phyloP scores from a whole-genome alignment of 108 stramenopile genomes.

The Fragilaria crotonensis region DNA sequence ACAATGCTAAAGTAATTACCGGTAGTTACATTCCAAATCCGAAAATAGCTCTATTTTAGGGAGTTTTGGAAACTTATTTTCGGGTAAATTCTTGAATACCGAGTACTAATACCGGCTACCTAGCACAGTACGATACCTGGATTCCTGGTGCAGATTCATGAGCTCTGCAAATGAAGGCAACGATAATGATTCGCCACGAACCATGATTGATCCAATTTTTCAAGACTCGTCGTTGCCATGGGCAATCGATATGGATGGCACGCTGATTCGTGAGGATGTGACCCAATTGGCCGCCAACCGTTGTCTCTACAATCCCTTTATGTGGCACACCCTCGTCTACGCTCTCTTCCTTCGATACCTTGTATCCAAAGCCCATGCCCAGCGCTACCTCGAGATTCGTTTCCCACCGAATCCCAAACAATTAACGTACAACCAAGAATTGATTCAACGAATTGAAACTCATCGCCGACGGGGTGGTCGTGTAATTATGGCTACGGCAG shows the following conservation, averaged over 20 bases:
- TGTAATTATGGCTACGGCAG: neutral
- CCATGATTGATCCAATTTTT: neutral
- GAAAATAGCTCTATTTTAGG: too few species aligned
- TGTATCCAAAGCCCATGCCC: neutral
- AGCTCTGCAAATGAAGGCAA: too few species aligned
- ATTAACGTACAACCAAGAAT: neutral
- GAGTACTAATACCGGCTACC: too few species aligned
- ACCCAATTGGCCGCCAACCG: neutral
- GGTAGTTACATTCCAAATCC: too few species aligned
- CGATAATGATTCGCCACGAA: too few species aligned
- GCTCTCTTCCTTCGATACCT: neutral
- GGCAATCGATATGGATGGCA: conserved; percentile 10
- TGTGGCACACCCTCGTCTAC: neutral
- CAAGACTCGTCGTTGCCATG: neutral
- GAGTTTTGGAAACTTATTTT: too few species aligned
- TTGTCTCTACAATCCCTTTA: neutral
- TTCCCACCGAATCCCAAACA: neutral
- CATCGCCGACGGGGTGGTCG: neutral
- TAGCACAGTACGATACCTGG: too few species aligned
- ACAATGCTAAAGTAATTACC: too few species aligned
- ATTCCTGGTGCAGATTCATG: too few species aligned
- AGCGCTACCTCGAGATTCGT: neutral
- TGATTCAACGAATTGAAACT: neutral
- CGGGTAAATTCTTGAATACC: too few species aligned
- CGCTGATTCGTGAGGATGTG: conserved; percentile 6